Percentiles rank a stretch among this genome's conserved stretches.
phyloP scores from a whole-genome alignment of 176 grass and related monocot species.

The Metroxylon sagu region DNA sequence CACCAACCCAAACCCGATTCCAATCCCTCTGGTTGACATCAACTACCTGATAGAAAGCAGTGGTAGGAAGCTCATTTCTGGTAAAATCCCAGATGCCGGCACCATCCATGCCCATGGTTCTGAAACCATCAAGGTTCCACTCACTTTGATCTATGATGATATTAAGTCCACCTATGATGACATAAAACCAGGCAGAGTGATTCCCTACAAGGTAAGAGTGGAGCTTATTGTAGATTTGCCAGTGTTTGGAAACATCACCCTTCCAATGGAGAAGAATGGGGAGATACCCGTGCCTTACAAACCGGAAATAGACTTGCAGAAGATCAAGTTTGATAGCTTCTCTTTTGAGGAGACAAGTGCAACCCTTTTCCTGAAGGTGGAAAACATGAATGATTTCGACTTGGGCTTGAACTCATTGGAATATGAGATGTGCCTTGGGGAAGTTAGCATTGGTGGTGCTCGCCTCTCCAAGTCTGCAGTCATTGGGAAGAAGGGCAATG shows the following conservation, averaged over 20 bases:
- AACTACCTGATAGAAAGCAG: slow-evolving; percentile 61
- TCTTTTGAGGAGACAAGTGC: slow-evolving; percentile 87
- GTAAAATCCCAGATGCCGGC: slow-evolving; percentile 67
- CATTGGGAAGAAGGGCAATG: slow-evolving; percentile 77
- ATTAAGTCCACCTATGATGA: slow-evolving; percentile 50
- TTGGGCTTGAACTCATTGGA: slow-evolving; percentile 59
- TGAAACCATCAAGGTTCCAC: slow-evolving; percentile 48
- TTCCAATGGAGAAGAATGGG: slow-evolving; percentile 73
- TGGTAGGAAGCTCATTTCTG: slow-evolving; percentile 50
- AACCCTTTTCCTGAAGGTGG: slow-evolving; percentile 75
- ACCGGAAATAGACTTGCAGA: slow-evolving; percentile 85
- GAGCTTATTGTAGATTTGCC: slow-evolving; percentile 76
- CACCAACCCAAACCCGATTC: slow-evolving; percentile 52
- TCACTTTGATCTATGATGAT: slow-evolving; percentile 50
- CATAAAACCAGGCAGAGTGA: slow-evolving; percentile 83
- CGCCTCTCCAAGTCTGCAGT: slow-evolving; percentile 53
- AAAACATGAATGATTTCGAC: slow-evolving; percentile 98
- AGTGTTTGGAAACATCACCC: slow-evolving; percentile 64
- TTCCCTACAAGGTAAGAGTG: slow-evolving; percentile 79
- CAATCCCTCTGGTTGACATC: slow-evolving; percentile 53
- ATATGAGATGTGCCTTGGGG: slow-evolving; percentile 82
- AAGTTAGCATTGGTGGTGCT: slow-evolving; percentile 56
- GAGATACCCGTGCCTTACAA: slow-evolving; percentile 89
- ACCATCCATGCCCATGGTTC: slow-evolving; percentile 59
- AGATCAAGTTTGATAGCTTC: slow-evolving; percentile 84